phyloP scores from a whole-genome alignment of 768 basidiomycete species.

The Sporobolomyces roseus region DNA sequence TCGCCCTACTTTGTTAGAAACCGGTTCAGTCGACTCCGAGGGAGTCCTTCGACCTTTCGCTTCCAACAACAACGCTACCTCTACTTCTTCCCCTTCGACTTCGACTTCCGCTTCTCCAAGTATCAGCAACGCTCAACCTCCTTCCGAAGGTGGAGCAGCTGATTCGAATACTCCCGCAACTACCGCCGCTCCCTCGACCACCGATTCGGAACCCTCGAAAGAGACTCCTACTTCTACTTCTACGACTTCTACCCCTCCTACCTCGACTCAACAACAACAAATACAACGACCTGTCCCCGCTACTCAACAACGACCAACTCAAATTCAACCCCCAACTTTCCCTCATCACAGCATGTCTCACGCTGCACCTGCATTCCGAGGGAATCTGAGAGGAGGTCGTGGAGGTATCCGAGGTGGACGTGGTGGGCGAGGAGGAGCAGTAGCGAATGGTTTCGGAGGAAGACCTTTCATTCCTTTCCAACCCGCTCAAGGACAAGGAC shows the following conservation, averaged over 20 bases:
- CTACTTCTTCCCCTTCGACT: constrained; percentile 6
- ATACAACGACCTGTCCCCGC: no score
- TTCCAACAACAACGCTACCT: neutral
- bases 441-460: constrained; percentile 1
- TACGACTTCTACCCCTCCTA: neutral
- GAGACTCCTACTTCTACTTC: neutral
- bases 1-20: neutral
- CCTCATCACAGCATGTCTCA: constrained; percentile 9
- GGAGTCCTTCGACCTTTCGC: neutral
- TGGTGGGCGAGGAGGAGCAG: neutral
- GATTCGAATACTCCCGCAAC: constrained; percentile 22
- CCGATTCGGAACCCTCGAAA: constrained; percentile 8
- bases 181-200: constrained; percentile 26
- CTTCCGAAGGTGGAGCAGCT: neutral
- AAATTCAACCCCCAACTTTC: constrained; percentile 11
- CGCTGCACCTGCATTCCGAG: neutral
- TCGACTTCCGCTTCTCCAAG: constrained; percentile 12
- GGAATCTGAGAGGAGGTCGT: neutral
- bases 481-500: neutral
- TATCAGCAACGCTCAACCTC: constrained; percentile 7
- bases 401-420: constrained; percentile 11
- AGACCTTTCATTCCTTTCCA: constrained; percentile 1
- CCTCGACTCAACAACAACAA: no score
- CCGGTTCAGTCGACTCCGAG: neutral
- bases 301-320: neutral